Evolutionary conservation across 495 filamentous ascomycete genomes (phyloP).

Genomic region (Tuber calosporum): DNA sequence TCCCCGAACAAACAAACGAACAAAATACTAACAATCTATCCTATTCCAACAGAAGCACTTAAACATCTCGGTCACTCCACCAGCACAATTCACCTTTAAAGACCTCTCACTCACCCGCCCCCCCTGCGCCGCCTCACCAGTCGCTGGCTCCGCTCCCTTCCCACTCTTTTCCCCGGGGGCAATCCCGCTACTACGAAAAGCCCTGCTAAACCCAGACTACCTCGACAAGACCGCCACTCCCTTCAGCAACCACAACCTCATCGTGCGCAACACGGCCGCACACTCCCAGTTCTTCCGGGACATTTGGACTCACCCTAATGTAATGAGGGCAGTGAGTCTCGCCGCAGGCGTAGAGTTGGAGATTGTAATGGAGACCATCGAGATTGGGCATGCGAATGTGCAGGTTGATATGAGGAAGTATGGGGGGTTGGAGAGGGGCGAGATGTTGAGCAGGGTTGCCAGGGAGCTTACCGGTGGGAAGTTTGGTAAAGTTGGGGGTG

Average conservation of each 20-base stretch:
- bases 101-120: constrained; percentile 14
- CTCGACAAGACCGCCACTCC: constrained; percentile 15
- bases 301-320: constrained; percentile 42
- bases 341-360: constrained; percentile 39
- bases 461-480: constrained; percentile 31
- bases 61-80: not conserved
- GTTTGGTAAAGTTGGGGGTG: constrained; percentile 20
- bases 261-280: constrained; percentile 40
- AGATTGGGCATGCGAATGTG: constrained; percentile 44
- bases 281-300: constrained; percentile 41
- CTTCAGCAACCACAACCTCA: constrained; percentile 33
- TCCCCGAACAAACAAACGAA: not conserved
- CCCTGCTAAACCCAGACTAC: constrained; percentile 16
- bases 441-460: constrained; percentile 33
- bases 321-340: constrained; percentile 39
- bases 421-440: constrained; percentile 15
- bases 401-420: constrained; percentile 35
- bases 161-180: constrained; percentile 10
- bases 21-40: not conserved
- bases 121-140: constrained; percentile 7
- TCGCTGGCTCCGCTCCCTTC: constrained; percentile 19
- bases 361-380: constrained; percentile 40
- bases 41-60: constrained; percentile 7
- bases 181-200: constrained; percentile 24
- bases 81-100: constrained; percentile 12